Evolutionary conservation across 345 rosid species (phyloP), one percentile per base, ranked within the genome.

Genomic region (Dimocarpus longan): DNA sequence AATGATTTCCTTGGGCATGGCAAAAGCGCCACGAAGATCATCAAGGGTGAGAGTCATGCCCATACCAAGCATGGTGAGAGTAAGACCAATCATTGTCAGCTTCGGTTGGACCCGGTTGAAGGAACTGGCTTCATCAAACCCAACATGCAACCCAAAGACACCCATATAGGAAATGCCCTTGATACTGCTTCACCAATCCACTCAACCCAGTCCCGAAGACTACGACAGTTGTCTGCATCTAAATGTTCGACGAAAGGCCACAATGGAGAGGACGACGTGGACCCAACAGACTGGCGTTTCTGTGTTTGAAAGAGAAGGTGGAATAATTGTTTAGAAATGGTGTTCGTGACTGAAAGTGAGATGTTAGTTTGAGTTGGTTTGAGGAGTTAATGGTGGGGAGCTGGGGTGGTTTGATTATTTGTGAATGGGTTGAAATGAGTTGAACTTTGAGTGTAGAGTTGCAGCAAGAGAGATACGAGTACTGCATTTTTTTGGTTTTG

Each of bases 21-120:
- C 86, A 9, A 95, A 78, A 22, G 97, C 97, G 8, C 86, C 84
- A 32, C 93, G 92, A 77, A 93, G 97, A 84, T 93, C 99, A 68
- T 92, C 93, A 11, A 95, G 83, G 19, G 94, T 90, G 85, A 93
- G 93, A 71, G 98, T 92, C 95, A 93, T 92, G 26, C 97, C 98
- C 98, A 93, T 95, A 18, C 98, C 97, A 60, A 92, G 95, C 98
- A 95, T 95, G 4, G 93, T 93, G 75, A 91, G 70, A n/a, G 92
- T 87, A n/a, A 95, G 78, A 48, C 95, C 97, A 56, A 78, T 24
- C 66, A 88, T 85, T 66, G 88, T 89, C 93, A 80, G 90, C 59
- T 83, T 81, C 21, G 98, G 98, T 39, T 89, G 86, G 64, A 95
- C 93, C 98, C 98, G 93, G 66, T 79, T 76, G 89, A 89, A 95